These are phyloP conservation scores for Nemania abortiva DNA, from an alignment of 2,329 filamentous ascomycete species.

Conservation along the genomic window DNA sequence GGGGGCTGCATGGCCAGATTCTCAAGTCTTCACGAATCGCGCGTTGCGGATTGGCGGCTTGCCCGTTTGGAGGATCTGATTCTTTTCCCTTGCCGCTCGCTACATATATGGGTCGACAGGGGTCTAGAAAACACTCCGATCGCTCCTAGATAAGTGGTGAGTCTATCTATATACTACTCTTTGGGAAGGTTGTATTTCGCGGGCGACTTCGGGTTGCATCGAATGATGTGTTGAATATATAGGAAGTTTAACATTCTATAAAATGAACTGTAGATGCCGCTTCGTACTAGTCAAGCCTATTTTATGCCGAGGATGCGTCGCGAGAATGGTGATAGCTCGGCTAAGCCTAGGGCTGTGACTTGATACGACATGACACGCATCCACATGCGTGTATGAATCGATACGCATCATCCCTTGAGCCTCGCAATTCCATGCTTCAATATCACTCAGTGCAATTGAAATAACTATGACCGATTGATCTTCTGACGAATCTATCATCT, in stretches of 20 bases:
- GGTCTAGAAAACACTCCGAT: not conserved
- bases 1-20: not conserved
- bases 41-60: constrained; percentile 9
- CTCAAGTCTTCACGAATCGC: constrained; percentile 5
- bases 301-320: too few species aligned
- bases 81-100: not conserved
- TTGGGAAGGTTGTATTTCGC: not conserved
- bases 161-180: not conserved
- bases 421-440: too few species aligned
- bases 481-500: too few species aligned
- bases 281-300: too few species aligned
- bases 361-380: too few species aligned
- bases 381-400: too few species aligned
- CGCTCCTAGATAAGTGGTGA: not conserved
- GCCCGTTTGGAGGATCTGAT: not conserved
- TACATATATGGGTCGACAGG: not conserved
- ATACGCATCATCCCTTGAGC: too few species aligned
- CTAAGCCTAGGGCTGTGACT: too few species aligned
- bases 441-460: too few species aligned
- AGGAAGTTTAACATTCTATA: not conserved
- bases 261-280: too few species aligned
- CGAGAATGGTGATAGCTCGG: too few species aligned
- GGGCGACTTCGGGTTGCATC: not conserved
- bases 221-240: not conserved
- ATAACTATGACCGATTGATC: too few species aligned